These are phyloP conservation scores for Albatrellus sp. DNA, from an alignment of 1,284 basidiomycete species.

Conservation along the genomic window DNA sequence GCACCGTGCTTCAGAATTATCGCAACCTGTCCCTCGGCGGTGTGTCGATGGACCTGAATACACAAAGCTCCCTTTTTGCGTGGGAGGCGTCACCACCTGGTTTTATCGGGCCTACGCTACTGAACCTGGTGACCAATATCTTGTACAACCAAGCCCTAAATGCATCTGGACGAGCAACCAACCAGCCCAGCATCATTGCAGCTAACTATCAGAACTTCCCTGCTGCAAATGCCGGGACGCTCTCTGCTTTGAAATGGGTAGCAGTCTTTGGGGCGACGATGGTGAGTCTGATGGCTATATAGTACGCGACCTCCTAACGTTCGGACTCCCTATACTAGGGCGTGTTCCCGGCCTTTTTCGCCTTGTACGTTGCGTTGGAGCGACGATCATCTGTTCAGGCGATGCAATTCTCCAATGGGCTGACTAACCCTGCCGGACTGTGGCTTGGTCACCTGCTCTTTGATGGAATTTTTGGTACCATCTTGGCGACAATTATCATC, in stretches of 20 bases:
- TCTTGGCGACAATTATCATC: slow-evolving; percentile 47
- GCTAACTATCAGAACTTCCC: slow-evolving; percentile 47
- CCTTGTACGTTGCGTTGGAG: slow-evolving; percentile 63
- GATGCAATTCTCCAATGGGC: slow-evolving; percentile 71
- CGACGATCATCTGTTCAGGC: slow-evolving; percentile 59
- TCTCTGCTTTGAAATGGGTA: slow-evolving; percentile 52
- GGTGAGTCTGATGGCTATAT: slow-evolving; percentile 26
- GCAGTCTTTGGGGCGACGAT: slow-evolving; percentile 58
- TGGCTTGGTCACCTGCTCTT: slow-evolving; percentile 75
- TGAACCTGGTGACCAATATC: slow-evolving; percentile 60
- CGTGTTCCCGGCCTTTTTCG: slow-evolving; percentile 71
- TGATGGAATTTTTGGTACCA: slow-evolving; percentile 49
- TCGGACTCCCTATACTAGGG: slow-evolving; percentile 31
- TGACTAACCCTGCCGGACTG: slow-evolving; percentile 57
- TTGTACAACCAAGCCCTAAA: slow-evolving; percentile 49
- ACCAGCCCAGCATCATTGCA: slow-evolving; percentile 34
- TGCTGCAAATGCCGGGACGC: slow-evolving; percentile 35
- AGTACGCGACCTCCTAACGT: slow-evolving; percentile 1
- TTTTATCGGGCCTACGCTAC: slow-evolving; percentile 39
- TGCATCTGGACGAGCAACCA: slow-evolving; percentile 22
- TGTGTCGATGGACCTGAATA: slow-evolving; percentile 38
- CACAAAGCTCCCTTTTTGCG: slow-evolving; percentile 38
- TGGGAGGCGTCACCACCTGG: slow-evolving; percentile 51
- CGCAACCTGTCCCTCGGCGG: slow-evolving; percentile 44
- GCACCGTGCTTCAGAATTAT: slow-evolving; percentile 34